phyloP scores from a whole-genome alignment of 257 asterid species.

The Solanum arcanum region DNA sequence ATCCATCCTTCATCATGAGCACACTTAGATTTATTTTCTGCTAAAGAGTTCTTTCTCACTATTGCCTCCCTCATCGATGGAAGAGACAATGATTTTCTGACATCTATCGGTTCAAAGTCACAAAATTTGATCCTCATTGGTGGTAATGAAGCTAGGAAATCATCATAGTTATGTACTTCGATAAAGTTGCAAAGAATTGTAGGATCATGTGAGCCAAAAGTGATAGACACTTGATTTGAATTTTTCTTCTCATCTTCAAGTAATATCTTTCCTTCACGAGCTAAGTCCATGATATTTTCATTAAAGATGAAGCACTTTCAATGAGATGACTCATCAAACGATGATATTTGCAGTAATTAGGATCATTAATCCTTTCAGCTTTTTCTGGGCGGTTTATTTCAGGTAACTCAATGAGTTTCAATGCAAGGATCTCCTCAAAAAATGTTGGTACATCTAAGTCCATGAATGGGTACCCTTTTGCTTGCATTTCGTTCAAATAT shows the following conservation, averaged over 20 bases:
- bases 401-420: background rate
- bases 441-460: background rate
- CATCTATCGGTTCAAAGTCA: background rate
- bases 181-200: background rate
- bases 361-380: background rate
- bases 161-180: background rate
- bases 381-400: background rate
- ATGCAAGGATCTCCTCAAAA: background rate
- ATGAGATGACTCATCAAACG: too few relatives aligned
- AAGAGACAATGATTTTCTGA: background rate
- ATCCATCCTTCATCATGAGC: background rate
- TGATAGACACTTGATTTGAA: background rate
- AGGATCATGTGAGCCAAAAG: background rate
- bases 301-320: background rate
- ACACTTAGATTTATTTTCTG: too few relatives aligned
- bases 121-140: background rate
- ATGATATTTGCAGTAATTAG: too few relatives aligned
- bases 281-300: background rate
- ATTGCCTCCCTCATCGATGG: too few relatives aligned
- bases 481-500: background rate
- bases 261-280: background rate
- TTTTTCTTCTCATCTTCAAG: background rate
- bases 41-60: too few relatives aligned
- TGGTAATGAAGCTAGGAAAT: accelerated
- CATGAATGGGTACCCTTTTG: background rate